These are phyloP conservation scores for Penicillium crustosum DNA, from an alignment of 2,329 filamentous ascomycete genomes.

Conservation along the genomic window DNA sequence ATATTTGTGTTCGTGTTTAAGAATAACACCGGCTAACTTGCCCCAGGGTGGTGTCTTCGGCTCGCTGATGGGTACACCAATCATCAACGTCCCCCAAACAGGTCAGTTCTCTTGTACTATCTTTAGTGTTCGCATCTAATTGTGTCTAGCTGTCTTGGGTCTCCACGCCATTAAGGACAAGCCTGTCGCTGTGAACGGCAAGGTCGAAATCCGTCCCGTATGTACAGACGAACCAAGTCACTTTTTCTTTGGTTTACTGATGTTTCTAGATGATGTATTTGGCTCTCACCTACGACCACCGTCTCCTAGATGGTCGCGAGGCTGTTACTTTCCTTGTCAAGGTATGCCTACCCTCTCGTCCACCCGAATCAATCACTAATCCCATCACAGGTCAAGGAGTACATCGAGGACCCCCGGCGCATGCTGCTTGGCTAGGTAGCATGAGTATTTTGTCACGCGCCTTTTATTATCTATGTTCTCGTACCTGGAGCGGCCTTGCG, in stretches of 20 bases:
- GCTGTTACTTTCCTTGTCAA: constrained; percentile 95
- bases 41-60: constrained; percentile 81
- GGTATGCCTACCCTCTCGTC: constrained; percentile 39
- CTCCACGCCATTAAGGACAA: constrained; percentile 97
- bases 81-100: constrained; percentile 95
- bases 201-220: constrained; percentile 85
- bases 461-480: constrained; percentile 15
- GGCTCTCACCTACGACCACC: constrained; percentile 95
- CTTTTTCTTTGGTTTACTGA: neutral
- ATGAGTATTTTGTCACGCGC: neutral
- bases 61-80: constrained; percentile 94
- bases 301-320: constrained; percentile 90
- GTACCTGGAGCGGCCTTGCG: constrained; percentile 18
- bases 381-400: constrained; percentile 71
- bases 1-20: neutral
- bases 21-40: constrained; percentile 14
- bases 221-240: constrained; percentile 24
- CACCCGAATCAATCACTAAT: constrained; percentile 12
- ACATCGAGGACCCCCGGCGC: constrained; percentile 88
- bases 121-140: neutral
- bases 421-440: constrained; percentile 67
- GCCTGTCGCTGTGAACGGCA: constrained; percentile 84
- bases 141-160: constrained; percentile 67
- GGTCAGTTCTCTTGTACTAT: constrained; percentile 42
- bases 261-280: constrained; percentile 85